phyloP scores from a whole-genome alignment of 139 green algal species.

The Closterium sp. region DNA sequence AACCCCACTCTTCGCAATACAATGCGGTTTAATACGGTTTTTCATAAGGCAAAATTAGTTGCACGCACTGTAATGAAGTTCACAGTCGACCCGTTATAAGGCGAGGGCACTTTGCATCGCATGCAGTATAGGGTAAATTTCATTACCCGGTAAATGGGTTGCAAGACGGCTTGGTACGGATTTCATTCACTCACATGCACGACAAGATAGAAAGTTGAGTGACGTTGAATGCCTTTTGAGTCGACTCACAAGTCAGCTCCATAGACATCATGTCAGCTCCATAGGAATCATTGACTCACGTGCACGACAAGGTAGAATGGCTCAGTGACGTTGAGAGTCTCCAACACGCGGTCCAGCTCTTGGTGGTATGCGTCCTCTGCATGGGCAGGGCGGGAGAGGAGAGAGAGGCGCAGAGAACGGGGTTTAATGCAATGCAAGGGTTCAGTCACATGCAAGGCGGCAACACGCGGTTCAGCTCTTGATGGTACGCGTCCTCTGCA shows the following conservation, averaged over 20 bases:
- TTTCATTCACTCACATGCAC: constrained; percentile 4
- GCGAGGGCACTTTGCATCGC: background rate
- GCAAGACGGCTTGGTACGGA: background rate
- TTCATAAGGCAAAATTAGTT: too few species aligned
- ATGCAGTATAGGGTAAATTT: too few species aligned
- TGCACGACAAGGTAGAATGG: constrained; percentile 37
- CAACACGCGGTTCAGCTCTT: constrained; percentile 2
- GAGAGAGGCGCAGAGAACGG: too few species aligned
- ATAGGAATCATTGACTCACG: background rate
- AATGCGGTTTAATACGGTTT: too few species aligned
- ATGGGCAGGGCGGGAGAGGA: background rate
- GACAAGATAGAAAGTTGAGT: constrained; percentile 30
- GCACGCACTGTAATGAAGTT: too few species aligned
- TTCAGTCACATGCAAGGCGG: background rate
- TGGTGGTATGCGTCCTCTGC: constrained; percentile 25
- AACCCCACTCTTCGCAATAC: too few species aligned
- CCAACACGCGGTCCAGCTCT: constrained; percentile 5
- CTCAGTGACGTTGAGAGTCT: background rate
- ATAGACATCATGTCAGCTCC: too few species aligned
- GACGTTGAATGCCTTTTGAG: background rate
- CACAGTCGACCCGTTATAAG: background rate
- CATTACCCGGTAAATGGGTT: too few species aligned
- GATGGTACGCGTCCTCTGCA: constrained; percentile 23
- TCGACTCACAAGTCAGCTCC: too few species aligned
- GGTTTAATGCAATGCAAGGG: background rate